A percentile compares a stretch with the other conserved stretches of the same genome.
phyloP scores from a whole-genome alignment of 2,329 filamentous ascomycete genomes.

The Penicillium sp. region DNA sequence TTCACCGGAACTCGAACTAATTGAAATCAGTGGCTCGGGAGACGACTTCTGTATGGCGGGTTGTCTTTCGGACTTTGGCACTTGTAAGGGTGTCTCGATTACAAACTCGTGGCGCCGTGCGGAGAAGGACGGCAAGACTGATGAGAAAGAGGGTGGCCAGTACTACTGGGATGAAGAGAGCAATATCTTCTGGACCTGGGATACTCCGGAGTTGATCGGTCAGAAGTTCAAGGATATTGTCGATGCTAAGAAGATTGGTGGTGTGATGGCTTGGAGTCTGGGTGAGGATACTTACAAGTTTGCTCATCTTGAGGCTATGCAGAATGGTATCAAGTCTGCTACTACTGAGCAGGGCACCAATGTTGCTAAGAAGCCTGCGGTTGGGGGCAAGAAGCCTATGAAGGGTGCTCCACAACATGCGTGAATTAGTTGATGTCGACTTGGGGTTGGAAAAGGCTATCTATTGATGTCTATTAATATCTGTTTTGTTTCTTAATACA shows the following conservation, averaged over 20 bases:
- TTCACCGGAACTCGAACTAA: slow-evolving; percentile 6
- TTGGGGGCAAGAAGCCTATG: not conserved
- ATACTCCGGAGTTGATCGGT: slow-evolving; percentile 56
- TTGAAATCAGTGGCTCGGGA: slow-evolving; percentile 27
- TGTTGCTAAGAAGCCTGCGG: not conserved
- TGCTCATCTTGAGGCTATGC: slow-evolving; percentile 44
- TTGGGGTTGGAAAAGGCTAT: not conserved
- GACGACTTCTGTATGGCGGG: slow-evolving; percentile 30
- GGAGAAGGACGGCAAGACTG: slow-evolving; percentile 49
- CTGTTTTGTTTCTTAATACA: not conserved
- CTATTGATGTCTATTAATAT: not conserved
- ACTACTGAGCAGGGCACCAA: not conserved
- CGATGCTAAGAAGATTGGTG: slow-evolving; percentile 54
- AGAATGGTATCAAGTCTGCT: slow-evolving; percentile 24
- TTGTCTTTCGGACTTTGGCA: slow-evolving; percentile 39
- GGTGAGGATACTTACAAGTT: slow-evolving; percentile 57
- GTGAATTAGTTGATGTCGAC: not conserved
- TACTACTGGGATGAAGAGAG: slow-evolving; percentile 61
- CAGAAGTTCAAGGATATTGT: slow-evolving; percentile 61
- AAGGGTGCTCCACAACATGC: not conserved
- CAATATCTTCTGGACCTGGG: slow-evolving; percentile 68
- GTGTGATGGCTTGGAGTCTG: slow-evolving; percentile 70
- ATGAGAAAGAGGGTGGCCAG: slow-evolving; percentile 56
- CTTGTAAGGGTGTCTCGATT: slow-evolving; percentile 47
- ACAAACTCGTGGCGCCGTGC: slow-evolving; percentile 56